phyloP scores from a whole-genome alignment of 192 early-diverging fungal genomes.

The Coemansia sp. region DNA sequence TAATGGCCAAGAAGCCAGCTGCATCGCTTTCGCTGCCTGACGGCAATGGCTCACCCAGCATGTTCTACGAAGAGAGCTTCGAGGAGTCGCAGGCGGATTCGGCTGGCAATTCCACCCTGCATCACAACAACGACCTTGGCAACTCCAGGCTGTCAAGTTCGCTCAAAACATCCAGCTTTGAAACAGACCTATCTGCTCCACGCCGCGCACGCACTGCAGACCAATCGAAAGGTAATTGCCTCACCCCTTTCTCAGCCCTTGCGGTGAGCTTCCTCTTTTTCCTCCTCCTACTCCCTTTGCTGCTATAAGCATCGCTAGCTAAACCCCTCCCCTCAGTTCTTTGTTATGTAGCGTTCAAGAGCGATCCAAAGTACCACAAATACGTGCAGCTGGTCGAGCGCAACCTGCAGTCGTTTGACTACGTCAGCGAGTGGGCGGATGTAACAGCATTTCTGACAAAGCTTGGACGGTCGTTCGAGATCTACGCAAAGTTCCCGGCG shows the following conservation, averaged over 20 bases:
- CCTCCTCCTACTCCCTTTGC: no score
- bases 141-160: constrained; percentile 4
- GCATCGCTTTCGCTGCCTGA: constrained; percentile 3
- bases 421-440: constrained; percentile 94
- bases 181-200: constrained; percentile 48
- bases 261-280: no score
- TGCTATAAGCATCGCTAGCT: neutral
- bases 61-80: constrained; percentile 19
- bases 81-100: constrained; percentile 15
- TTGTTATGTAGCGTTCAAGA: constrained; percentile 31
- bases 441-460: constrained; percentile 87
- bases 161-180: constrained; percentile 29
- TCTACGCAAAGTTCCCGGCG: constrained; percentile 69
- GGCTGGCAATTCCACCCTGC: constrained; percentile 3
- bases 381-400: constrained; percentile 82
- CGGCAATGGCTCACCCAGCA: constrained; percentile 4
- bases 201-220: constrained; percentile 26
- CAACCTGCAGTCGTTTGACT: constrained; percentile 90
- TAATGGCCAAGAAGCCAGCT: constrained; percentile 7
- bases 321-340: neutral
- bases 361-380: constrained; percentile 82
- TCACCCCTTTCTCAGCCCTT: neutral
- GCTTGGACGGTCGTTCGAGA: constrained; percentile 81
- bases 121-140: neutral
- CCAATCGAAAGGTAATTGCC: constrained; percentile 21